Conservation (phyloP, 768 basidiomycete genomes). For the Kwoniella bestiolae region DNA sequence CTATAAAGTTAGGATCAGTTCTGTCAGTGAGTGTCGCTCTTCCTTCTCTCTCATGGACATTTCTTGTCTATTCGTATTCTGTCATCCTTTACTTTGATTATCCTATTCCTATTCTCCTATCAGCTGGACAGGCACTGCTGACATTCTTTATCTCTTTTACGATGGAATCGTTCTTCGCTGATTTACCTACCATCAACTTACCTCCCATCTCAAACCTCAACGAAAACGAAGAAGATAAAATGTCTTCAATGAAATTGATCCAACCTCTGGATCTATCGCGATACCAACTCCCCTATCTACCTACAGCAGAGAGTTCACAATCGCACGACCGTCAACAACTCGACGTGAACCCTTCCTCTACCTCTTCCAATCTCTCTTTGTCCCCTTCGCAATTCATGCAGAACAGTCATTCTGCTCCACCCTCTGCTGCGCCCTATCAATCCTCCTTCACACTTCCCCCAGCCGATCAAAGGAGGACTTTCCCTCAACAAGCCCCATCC, state of each 20-base stretch:
- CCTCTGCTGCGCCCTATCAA: conserved; percentile 3
- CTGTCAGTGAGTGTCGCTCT: not conserved
- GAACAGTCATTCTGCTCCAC: not conserved
- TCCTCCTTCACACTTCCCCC: not conserved
- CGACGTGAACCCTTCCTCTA: not conserved
- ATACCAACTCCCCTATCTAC: conserved; percentile 1
- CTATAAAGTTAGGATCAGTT: not conserved
- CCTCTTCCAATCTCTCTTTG: not conserved
- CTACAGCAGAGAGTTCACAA: not conserved
- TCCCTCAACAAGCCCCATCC: not conserved
- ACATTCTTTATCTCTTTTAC: not conserved
- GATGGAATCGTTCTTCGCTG: not conserved
- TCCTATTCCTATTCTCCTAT: too few relatives aligned
- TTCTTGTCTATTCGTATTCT: not conserved
- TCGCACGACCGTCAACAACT: conserved; percentile 1
- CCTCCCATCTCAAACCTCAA: not conserved
- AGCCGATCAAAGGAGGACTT: not conserved
- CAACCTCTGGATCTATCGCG: conserved; percentile 8
- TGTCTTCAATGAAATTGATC: not conserved
- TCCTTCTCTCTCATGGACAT: not conserved
- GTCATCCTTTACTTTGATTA: not conserved
- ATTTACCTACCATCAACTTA: not conserved
- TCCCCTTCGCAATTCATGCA: not conserved
- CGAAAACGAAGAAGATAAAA: not conserved
- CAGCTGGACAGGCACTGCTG: not conserved